Percentiles rank a stretch among this genome's conserved stretches.
phyloP scores from a whole-genome alignment of 2,329 filamentous ascomycete genomes.

The Aspergillus sp. region DNA sequence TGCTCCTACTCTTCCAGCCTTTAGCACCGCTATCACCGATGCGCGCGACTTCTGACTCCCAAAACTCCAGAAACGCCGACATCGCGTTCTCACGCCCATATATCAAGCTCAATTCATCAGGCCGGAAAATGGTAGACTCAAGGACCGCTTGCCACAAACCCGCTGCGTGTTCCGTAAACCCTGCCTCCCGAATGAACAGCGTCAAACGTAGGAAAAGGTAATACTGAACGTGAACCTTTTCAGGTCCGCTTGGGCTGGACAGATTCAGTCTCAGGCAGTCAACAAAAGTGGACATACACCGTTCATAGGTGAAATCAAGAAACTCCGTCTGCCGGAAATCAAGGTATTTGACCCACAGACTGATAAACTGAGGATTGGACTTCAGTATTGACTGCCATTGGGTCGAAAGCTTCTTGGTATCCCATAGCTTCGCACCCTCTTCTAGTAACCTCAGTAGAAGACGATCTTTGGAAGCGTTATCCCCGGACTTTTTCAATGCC shows the following conservation, averaged over 20 bases:
- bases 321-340: constrained; percentile 62
- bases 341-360: constrained; percentile 64
- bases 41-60: constrained; percentile 74
- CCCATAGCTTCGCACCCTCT: constrained; percentile 69
- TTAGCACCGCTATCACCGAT: constrained; percentile 63
- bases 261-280: constrained; percentile 44
- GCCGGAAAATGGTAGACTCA: constrained; percentile 59
- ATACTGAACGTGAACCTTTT: constrained; percentile 39
- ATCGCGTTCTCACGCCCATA: constrained; percentile 10
- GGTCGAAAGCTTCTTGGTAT: constrained; percentile 47
- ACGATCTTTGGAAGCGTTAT: constrained; percentile 42
- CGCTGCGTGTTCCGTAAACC: constrained; percentile 66
- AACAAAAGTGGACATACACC: constrained; percentile 51
- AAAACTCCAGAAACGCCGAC: constrained; percentile 60
- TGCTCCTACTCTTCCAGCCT: constrained; percentile 51
- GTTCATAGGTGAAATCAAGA: constrained; percentile 57
- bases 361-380: constrained; percentile 48
- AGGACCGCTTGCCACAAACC: constrained; percentile 76
- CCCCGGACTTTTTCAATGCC: constrained; percentile 53
- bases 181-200: constrained; percentile 62
- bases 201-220: constrained; percentile 71
- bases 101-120: constrained; percentile 25
- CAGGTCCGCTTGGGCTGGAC: constrained; percentile 8
- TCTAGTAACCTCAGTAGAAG: constrained; percentile 62
- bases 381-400: constrained; percentile 58